Base-by-base conservation (phyloP, 345 rosid genomes). In the Camelina sativa region DNA sequence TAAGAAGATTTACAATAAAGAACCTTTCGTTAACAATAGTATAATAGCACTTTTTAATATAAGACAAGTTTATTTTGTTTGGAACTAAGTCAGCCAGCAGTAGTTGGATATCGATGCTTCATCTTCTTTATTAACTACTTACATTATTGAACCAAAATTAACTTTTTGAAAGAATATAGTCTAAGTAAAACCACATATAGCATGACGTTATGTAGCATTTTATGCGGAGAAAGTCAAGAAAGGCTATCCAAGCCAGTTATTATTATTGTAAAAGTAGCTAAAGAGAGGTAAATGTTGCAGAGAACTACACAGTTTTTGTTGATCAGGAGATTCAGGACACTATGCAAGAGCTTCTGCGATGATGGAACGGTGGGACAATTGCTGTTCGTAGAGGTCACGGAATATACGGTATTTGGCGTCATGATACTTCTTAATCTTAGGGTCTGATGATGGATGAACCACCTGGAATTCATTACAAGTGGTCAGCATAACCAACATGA, bases 341-440 rank as follows among this genome's bases (percentile, higher is more conserved):
- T 82, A 85, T 1, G 84, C 79, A 85, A 90, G 79, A 78, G 97
- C 96, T 79, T 89, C 69, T 4, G 91, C 82, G 82, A 92, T 86
- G 71, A 82, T 80, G 7, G 88, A 80, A 48, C 92, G 93, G 50
- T 86, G 97, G 62, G 85, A 84, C 53, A 92, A 73, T 80, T 92
- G 97, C 75, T 86, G 91, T 76, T 86, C 80, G 25, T 92, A 86
- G 34, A 95, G 96, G 32, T 87, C 85, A 9, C 86, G 85, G 84
- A 92, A 92, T 19, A 92, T 85, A 7, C 41, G 76, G 82, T 92
- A 90, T 79, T 94, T 94, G 54, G 97, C 97, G 50, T 92, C 90
- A 4, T 94, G 99, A 73, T 88, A 94, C 83, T 90, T 89, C 88
- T 86, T 94, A 76, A 92, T 84, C 81, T 84, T 90, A 3, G 86